Percentiles rank a stretch among this genome's conserved stretches.
Evolutionary conservation across 352 stramenopile genomes (phyloP).

Genomic region (Phytophthora sojae): DNA sequence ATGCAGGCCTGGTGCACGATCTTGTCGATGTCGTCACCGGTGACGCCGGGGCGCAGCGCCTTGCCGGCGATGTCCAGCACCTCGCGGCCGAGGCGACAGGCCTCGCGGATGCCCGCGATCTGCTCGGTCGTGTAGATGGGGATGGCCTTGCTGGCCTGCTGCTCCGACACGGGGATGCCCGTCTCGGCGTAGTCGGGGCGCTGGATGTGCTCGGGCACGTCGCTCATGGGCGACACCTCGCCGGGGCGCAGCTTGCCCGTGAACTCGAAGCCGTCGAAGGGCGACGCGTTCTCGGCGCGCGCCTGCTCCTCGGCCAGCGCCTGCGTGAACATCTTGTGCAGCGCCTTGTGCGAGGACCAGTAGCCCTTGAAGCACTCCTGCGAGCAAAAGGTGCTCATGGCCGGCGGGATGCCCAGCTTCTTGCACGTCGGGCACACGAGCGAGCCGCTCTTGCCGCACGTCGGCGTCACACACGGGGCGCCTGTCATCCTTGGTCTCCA

Average conservation of each 20-base stretch:
- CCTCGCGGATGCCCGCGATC: constrained; percentile 94
- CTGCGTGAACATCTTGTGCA: constrained; percentile 95
- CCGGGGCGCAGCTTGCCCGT: constrained; percentile 85
- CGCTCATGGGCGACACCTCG: constrained; percentile 76
- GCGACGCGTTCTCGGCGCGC: constrained; percentile 25
- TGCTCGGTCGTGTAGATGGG: constrained; percentile 94
- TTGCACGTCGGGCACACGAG: constrained; percentile 93
- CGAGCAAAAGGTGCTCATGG: constrained; percentile 92
- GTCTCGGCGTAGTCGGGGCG: constrained; percentile 93
- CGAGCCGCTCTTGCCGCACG: constrained; percentile 79
- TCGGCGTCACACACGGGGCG: constrained; percentile 71
- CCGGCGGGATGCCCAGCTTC: constrained; percentile 87
- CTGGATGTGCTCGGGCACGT: constrained; percentile 80
- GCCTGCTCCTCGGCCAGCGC: constrained; percentile 44
- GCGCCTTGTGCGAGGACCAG: constrained; percentile 95
- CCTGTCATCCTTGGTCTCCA: constrained; percentile 38
- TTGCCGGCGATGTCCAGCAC: constrained; percentile 96
- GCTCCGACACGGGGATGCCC: constrained; percentile 73
- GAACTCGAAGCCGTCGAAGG: constrained; percentile 82
- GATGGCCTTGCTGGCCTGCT: constrained; percentile 79
- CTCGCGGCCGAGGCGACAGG: constrained; percentile 90
- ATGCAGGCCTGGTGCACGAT: constrained; percentile 95
- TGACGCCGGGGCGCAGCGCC: constrained; percentile 90
- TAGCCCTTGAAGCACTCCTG: constrained; percentile 98
- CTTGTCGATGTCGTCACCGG: constrained; percentile 97